Evolutionary conservation across 1,284 basidiomycete genomes (phyloP).

Genomic region (Xerocomus nothofagi): DNA sequence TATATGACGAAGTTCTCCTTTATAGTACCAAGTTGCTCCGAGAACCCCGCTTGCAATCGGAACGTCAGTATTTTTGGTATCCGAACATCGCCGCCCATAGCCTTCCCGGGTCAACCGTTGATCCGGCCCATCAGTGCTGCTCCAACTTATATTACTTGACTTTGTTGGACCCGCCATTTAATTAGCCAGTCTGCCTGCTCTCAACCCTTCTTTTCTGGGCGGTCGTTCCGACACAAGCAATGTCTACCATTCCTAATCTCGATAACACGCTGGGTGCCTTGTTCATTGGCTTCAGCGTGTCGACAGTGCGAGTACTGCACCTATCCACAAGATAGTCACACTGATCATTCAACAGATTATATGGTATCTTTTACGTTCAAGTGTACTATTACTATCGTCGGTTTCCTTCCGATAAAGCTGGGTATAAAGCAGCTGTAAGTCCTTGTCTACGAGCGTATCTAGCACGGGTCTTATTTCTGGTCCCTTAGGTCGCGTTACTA

Average conservation of each 20-base stretch:
- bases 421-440: slow-evolving; percentile 59
- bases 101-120: slow-evolving; percentile 10
- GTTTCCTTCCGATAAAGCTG: slow-evolving; percentile 52
- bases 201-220: slow-evolving; percentile 1
- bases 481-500: slow-evolving; percentile 20
- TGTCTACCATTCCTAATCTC: slow-evolving; percentile 26
- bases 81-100: not conserved
- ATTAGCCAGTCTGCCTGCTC: not conserved
- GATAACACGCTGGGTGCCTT: slow-evolving; percentile 60
- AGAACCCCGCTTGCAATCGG: not conserved
- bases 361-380: slow-evolving; percentile 55
- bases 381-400: slow-evolving; percentile 53
- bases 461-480: not conserved
- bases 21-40: not conserved
- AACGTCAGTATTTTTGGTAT: not conserved
- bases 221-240: slow-evolving; percentile 7
- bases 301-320: slow-evolving; percentile 40
- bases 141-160: slow-evolving; percentile 16
- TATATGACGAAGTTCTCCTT: slow-evolving; percentile 3
- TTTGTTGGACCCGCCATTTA: not conserved
- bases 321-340: not conserved
- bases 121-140: slow-evolving; percentile 2
- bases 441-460: not conserved
- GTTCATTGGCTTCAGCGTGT: slow-evolving; percentile 56
- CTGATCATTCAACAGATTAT: slow-evolving; percentile 34